These are phyloP conservation scores for Luvunga scandens DNA, from an alignment of 345 rosid species.

Conservation along the genomic window DNA sequence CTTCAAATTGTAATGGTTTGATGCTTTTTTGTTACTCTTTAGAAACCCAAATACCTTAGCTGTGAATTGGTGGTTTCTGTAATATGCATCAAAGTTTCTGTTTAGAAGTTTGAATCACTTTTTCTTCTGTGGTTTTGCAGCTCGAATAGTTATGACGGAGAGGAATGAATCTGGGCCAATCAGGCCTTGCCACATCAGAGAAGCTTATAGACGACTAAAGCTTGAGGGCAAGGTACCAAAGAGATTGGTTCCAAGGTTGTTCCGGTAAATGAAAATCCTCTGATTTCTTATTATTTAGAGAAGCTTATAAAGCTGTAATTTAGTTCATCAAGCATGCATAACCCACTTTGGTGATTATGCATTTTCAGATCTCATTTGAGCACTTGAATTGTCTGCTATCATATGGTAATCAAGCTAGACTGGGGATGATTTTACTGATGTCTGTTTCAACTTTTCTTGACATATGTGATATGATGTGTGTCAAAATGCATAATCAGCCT, in stretches of 20 bases:
- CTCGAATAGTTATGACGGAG: constrained; percentile 84
- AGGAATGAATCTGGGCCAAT: constrained; percentile 92
- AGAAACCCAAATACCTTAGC: not conserved
- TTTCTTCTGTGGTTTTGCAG: constrained; percentile 35
- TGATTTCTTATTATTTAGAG: not conserved
- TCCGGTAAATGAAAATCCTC: constrained; percentile 39
- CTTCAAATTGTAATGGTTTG: not conserved
- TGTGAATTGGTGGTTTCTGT: not conserved
- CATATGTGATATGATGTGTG: too few relatives aligned
- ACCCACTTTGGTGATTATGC: not conserved
- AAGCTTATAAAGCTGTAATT: not conserved
- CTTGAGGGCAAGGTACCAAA: constrained; percentile 87
- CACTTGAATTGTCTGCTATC: not conserved
- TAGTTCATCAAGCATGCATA: not conserved
- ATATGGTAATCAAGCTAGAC: not conserved
- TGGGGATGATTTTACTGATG: too few relatives aligned
- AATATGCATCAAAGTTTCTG: not conserved
- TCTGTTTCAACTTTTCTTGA: not conserved
- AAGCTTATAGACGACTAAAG: constrained; percentile 81
- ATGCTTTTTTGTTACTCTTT: not conserved
- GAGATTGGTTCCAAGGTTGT: constrained; percentile 85
- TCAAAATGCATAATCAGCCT: not conserved
- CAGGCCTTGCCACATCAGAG: constrained; percentile 94
- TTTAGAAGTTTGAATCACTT: not conserved
- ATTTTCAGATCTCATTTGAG: not conserved